Evolutionary conservation across 169 alveolate genomes (phyloP).

Genomic region (Condylostoma magnum): DNA sequence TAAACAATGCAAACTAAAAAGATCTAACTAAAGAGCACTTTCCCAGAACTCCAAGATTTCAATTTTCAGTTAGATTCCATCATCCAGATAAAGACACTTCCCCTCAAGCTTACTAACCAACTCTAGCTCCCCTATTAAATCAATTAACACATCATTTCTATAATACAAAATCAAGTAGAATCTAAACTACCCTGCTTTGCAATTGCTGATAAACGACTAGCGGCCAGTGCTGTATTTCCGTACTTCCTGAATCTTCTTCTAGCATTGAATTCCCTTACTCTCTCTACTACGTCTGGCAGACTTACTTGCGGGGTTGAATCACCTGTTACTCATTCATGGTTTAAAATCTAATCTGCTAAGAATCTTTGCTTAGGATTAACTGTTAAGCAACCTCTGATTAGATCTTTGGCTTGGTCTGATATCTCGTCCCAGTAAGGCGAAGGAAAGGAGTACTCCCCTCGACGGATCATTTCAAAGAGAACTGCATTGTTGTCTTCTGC

Average conservation of each 20-base stretch:
- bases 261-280: slow-evolving; percentile 17
- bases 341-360: slow-evolving; percentile 1
- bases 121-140: too few relatives aligned
- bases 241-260: slow-evolving; percentile 14
- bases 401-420: slow-evolving; percentile 78
- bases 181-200: neutral
- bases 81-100: too few relatives aligned
- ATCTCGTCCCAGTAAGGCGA: slow-evolving; percentile 84
- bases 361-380: slow-evolving; percentile 22
- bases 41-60: too few relatives aligned
- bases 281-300: slow-evolving; percentile 16
- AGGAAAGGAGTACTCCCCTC: slow-evolving; percentile 71
- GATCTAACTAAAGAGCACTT: too few relatives aligned
- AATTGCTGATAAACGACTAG: neutral
- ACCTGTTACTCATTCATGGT: slow-evolving; percentile 23
- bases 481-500: slow-evolving; percentile 76
- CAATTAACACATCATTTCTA: too few relatives aligned
- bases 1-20: too few relatives aligned
- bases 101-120: too few relatives aligned
- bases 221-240: slow-evolving; percentile 29
- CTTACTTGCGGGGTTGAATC: neutral
- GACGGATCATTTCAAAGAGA: slow-evolving; percentile 68
- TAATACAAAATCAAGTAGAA: too few relatives aligned
- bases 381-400: slow-evolving; percentile 37
- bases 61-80: too few relatives aligned